A percentile compares a stretch with the other conserved stretches of the same genome.
Conservation (phyloP, 345 rosid genomes). For the Camelina sativa region DNA sequence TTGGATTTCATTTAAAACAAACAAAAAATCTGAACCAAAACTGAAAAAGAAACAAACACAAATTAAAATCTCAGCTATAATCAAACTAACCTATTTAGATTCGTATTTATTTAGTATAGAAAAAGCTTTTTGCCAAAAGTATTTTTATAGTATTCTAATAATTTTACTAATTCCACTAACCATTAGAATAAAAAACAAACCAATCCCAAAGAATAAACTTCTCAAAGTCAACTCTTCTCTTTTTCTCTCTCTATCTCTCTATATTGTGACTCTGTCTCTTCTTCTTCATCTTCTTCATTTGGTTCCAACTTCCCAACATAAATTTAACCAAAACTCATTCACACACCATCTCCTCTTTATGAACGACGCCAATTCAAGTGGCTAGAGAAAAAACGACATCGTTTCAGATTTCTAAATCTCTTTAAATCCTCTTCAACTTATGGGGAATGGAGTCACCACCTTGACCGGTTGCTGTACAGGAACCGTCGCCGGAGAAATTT, state of each 20-base stretch:
- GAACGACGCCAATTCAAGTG: conserved; percentile 19
- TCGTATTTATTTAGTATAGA: neutral
- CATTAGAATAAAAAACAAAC: conserved; percentile 38
- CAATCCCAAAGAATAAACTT: conserved; percentile 34
- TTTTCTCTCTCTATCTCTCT: neutral
- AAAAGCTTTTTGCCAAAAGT: conserved; percentile 26
- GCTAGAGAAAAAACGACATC: conserved; percentile 6
- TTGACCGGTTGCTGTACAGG: conserved; percentile 64
- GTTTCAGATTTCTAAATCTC: neutral
- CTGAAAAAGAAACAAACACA: neutral
- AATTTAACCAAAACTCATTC: conserved; percentile 34
- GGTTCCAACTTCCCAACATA: conserved; percentile 18
- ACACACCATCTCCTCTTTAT: conserved; percentile 13
- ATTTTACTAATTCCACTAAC: conserved; percentile 47
- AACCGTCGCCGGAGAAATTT: conserved; percentile 56
- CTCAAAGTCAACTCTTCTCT: conserved; percentile 51
- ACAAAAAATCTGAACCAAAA: neutral
- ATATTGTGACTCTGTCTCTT: conserved; percentile 8
- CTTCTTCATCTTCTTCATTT: conserved; percentile 28
- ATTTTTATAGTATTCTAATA: neutral
- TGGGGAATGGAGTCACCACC: conserved; percentile 76
- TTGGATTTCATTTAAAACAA: no score
- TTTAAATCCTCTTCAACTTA: conserved; percentile 16
- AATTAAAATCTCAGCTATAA: neutral
- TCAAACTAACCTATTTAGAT: neutral